Percentiles rank a stretch among this genome's conserved stretches.
Evolutionary conservation across 2,329 filamentous ascomycete genomes (phyloP).

Genomic region (Phialocephala sp.): DNA sequence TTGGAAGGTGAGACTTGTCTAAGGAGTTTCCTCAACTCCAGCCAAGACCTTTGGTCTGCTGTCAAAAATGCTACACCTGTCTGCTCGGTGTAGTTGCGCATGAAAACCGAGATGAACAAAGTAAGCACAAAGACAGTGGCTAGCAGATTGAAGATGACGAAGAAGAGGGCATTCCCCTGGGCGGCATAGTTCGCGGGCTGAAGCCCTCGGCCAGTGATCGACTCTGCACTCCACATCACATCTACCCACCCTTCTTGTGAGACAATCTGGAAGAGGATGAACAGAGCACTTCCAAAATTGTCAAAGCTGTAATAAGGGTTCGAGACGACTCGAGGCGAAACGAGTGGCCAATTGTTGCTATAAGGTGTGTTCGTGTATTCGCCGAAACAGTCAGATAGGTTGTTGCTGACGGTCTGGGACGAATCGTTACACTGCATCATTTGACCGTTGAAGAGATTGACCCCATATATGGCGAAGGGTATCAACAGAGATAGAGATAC

Average conservation of each 20-base stretch:
- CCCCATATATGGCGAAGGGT: conserved; percentile 93
- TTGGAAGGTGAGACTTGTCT: conserved; percentile 95
- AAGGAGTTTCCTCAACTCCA: conserved; percentile 89
- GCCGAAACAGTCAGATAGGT: conserved; percentile 75
- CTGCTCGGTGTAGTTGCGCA: conserved; percentile 99
- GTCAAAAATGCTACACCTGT: conserved; percentile 96
- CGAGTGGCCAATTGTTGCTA: conserved; percentile 74
- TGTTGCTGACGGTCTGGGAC: conserved; percentile 60
- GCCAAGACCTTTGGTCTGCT: conserved; percentile 94
- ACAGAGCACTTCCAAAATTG: conserved; percentile 89
- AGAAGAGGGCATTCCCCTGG: conserved; percentile 90
- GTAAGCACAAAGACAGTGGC: conserved; percentile 96
- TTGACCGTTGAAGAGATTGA: conserved; percentile 89
- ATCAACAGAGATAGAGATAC: conserved; percentile 94
- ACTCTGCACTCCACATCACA: conserved; percentile 84
- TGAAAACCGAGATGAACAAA: conserved; percentile 97
- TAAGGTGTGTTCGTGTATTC: conserved; percentile 81
- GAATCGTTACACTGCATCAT: conserved; percentile 82
- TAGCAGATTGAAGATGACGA: conserved; percentile 94
- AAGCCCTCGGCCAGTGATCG: conserved; percentile 75
- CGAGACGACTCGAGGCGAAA: conserved; percentile 79
- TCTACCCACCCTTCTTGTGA: conserved; percentile 98
- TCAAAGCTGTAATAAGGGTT: conserved; percentile 94
- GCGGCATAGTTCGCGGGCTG: conserved; percentile 75
- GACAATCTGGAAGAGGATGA: conserved; percentile 98